Base-by-base conservation (phyloP, 2,329 filamentous ascomycete species). In the Pestalotiopsis sp. region DNA sequence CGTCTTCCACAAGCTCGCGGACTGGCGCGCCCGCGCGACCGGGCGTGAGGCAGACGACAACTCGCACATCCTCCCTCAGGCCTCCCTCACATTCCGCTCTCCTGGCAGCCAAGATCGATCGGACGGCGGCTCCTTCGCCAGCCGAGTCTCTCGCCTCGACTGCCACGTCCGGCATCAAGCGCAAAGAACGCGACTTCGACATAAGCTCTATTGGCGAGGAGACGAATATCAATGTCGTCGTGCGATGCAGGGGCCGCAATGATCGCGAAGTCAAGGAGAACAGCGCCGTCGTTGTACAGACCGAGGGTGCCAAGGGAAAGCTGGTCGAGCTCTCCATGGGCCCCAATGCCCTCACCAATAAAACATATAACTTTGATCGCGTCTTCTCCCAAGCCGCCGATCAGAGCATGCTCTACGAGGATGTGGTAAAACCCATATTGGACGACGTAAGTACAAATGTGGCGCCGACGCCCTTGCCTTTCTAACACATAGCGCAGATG, bases 201-300 rank as follows among this genome's bases (percentile, higher is more conserved):
- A 80, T 87, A 5, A 90, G 93, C 39, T 80, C 85, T 3, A 87
- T 89, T 60, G 87, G 88, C 65, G 91, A 95, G 75, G 94, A 97
- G 80, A 98, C 95, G 7, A 99, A 98, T 79, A 99, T 99, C 81
- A 96, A 97, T 78, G 96, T 99, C 61, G 95, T 98, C 41, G 97
- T 99, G 68, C 89, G 96, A 72, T 99, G 95, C 82, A 89, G 96
- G 74, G 96, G 95, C 4, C 92, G 96, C 72, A 98, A 93, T 78
- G 93, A 97, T 74, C 91, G 95, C 73, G 96, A 99, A 82, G 91
- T 98, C 66, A 88, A 91, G 74, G 96, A 99, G 80, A 99, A 97
- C 81, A 98, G 94, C 78, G 93, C 94, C 52, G 94, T 98, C 1
- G 95, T 98, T 1, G 90, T 99, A 11, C 90, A 88, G 27, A 95